Percentiles rank a stretch among this genome's conserved stretches.
Evolutionary conservation across 768 basidiomycete species (phyloP).

Genomic region (Lyophyllum decastes): DNA sequence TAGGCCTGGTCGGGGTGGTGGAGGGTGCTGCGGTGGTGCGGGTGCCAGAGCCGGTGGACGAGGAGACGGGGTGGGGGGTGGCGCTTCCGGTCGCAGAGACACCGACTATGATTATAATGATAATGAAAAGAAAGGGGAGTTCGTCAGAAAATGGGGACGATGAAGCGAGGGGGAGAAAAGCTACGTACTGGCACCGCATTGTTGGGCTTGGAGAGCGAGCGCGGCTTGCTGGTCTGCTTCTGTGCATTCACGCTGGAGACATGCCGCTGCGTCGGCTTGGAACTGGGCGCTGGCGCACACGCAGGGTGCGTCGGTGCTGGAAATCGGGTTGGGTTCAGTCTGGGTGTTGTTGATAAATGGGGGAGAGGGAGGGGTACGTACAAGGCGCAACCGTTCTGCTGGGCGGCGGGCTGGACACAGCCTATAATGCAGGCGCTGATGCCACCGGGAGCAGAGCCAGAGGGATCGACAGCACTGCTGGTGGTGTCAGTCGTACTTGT

Average conservation of each 20-base stretch:
- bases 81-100: neutral
- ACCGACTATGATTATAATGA: neutral
- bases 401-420: conserved; percentile 12
- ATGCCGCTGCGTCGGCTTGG: conserved; percentile 18
- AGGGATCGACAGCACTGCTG: neutral
- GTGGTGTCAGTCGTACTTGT: too few relatives aligned
- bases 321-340: neutral
- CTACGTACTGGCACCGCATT: conserved; percentile 11
- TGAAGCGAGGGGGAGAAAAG: neutral
- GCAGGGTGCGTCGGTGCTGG: conserved; percentile 14
- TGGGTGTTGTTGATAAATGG: neutral
- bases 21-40: neutral
- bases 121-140: neutral
- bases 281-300: conserved; percentile 18
- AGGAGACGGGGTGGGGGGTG: neutral
- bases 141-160: neutral
- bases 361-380: neutral
- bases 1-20: neutral
- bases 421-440: conserved; percentile 8
- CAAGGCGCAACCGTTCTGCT: neutral
- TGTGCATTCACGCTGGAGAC: conserved; percentile 15
- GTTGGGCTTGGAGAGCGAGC: conserved; percentile 8
- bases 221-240: conserved; percentile 11
- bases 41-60: neutral
- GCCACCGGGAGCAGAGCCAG: neutral